A percentile compares a stretch with the other conserved stretches of the same genome.
phyloP scores from a whole-genome alignment of 1,284 basidiomycete species.

The Ceratobasidium sp. region DNA sequence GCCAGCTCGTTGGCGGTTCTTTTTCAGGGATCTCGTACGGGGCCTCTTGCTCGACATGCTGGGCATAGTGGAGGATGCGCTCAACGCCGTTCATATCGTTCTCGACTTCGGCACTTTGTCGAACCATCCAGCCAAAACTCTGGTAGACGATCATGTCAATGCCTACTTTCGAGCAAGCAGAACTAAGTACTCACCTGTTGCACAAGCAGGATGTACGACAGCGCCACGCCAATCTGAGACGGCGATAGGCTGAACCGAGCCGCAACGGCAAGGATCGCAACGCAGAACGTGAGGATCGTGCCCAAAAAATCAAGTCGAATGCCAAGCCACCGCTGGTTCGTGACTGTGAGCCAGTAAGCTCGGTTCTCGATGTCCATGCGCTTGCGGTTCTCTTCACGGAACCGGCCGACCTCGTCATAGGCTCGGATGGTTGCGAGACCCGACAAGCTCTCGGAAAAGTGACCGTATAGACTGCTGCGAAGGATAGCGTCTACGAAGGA shows the following conservation, averaged over 20 bases:
- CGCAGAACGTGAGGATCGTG: constrained; percentile 79
- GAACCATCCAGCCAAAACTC: constrained; percentile 85
- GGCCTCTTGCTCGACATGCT: constrained; percentile 82
- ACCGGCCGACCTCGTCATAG: constrained; percentile 79
- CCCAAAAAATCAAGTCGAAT: constrained; percentile 90
- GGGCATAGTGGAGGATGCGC: constrained; percentile 83
- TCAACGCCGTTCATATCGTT: constrained; percentile 95
- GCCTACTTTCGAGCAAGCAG: neutral
- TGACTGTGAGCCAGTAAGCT: constrained; percentile 88
- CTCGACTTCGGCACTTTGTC: constrained; percentile 74
- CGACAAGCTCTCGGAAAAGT: constrained; percentile 90
- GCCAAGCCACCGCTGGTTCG: constrained; percentile 72
- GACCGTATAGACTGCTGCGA: constrained; percentile 80
- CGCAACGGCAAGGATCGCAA: constrained; percentile 83
- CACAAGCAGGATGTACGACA: constrained; percentile 82
- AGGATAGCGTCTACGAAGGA: constrained; percentile 67
- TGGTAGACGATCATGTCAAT: constrained; percentile 52
- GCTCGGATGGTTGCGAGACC: constrained; percentile 91
- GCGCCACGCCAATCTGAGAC: constrained; percentile 78
- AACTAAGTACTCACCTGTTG: constrained; percentile 66
- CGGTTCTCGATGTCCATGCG: constrained; percentile 90
- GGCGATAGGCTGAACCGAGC: constrained; percentile 82
- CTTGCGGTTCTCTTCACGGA: constrained; percentile 79
- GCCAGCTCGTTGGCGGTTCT: constrained; percentile 77
- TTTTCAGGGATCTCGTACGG: constrained; percentile 73